Conservation (phyloP, 352 stramenopile genomes). For the Bremia lactucae region DNA sequence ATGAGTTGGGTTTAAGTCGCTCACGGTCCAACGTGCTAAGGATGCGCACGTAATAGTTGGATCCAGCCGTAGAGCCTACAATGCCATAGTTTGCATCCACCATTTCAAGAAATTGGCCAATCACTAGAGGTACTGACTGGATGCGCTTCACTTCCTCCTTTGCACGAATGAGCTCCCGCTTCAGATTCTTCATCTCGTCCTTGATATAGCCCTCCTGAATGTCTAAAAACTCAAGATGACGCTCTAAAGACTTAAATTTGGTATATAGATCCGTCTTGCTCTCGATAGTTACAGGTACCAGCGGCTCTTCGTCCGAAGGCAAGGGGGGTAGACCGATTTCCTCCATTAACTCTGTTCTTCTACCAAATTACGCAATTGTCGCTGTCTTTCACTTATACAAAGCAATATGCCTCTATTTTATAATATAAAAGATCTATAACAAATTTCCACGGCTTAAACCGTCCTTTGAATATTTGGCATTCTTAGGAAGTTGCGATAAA, state of each 20-base stretch:
- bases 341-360: too few species aligned
- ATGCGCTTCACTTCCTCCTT: conserved; percentile 99
- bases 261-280: conserved; percentile 64
- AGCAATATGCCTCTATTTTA: too few species aligned
- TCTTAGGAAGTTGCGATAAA: too few species aligned
- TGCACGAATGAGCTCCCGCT: conserved; percentile 96
- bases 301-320: conserved; percentile 34
- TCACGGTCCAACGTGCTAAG: conserved; percentile 97
- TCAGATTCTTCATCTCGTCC: conserved; percentile 99
- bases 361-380: too few species aligned
- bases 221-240: conserved; percentile 75
- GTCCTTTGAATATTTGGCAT: too few species aligned
- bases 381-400: too few species aligned
- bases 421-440: too few species aligned
- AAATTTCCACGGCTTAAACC: too few species aligned
- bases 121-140: conserved; percentile 98
- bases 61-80: conserved; percentile 93
- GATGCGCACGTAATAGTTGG: conserved; percentile 99
- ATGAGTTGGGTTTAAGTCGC: conserved; percentile 98
- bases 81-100: conserved; percentile 99
- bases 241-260: conserved; percentile 71
- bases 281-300: conserved; percentile 43
- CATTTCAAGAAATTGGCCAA: conserved; percentile 99
- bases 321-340: conserved; percentile 40
- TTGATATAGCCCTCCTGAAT: conserved; percentile 99